Base-by-base conservation (phyloP, 768 basidiomycete genomes). In the Naganishia friedmannii region DNA sequence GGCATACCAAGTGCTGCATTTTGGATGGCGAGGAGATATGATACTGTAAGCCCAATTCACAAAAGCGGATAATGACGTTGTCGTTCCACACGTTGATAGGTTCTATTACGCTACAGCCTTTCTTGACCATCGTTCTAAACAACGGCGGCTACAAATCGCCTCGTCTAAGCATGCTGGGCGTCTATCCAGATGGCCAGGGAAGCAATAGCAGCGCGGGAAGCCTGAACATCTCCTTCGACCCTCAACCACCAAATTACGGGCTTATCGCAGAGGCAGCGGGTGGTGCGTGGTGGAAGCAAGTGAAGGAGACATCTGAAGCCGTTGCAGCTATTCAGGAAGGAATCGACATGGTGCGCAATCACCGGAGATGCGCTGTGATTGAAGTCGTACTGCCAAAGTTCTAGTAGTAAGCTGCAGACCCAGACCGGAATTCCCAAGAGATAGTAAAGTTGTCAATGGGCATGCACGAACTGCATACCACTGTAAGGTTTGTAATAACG, bases 11-110 rank as follows among this genome's bases (percentile, higher is more conserved):
- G 85, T 37, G 85, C 87, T 0, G 86, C 85, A 0, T 90, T 85
- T 78, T 90, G 89, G 89, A 89, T 90, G 79, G 88, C 89, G 0
- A 83, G 85, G 73, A 84, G 84, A 55, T 90, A 90, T 76, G 79
- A 87, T 37, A 87, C 89, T 28, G 89, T 89, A 68, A 70, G 85
- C 77, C 26, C 26, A 1, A 32, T 42, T 23, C 34, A 53, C 56
- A 34, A 21, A 56, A 29, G 46, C 60, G 42, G 55, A 28, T 13
- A 2, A 42, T 17, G 23, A 12, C 34, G 12, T 37, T 4, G 34
- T 12, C 6, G 4, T 37, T 37, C 26, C 53, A 37, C 23, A n/a
- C 9, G 3, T 2, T 23, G 39, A 37, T 29, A 67, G 34, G 21
- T 6, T 56, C 19, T 12, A 29, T 70, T 45, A 23, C 37, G 26